Base-by-base conservation (phyloP, 2,329 filamentous ascomycete species). In the Epichloe aotearoae region DNA sequence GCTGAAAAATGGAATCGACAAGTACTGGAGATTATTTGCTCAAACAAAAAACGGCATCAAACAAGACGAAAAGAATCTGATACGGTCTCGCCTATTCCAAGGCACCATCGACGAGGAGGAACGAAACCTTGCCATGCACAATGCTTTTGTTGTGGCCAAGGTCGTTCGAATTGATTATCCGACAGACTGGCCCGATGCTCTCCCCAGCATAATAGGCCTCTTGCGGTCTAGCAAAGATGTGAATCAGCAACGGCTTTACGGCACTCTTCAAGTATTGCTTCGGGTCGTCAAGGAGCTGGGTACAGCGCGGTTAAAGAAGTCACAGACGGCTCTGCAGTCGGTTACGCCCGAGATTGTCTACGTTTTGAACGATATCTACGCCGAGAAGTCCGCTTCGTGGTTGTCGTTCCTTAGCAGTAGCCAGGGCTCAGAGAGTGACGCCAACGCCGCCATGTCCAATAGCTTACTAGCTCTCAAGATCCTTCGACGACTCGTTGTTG, bases 1-100 rank as follows among this genome's bases (percentile, higher is more conserved):
- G 64, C 76, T 98, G 50, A 97, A 97, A 66, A 96, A 97, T 66
- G 93, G 90, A 50, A 90, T 97, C 66, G 91, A 97, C 64, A 89
- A 85, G 64, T 88, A 89, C 67, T 98, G 93, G 93, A 79, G 93
- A 14, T 58, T 69, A n/a, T 62, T 88, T 76, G 63, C 69, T 36
- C 58, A 68, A 52, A 47, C 64, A 30, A 74, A 72, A 63, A 86
- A 86, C 36, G 81, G 87, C 47, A 78, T 85, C 51, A 81, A 83
- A 63, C 77, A 79, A 30, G 78, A 84, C 19, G 87, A 95, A 63
- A 96, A 93, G 66, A 71, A 76, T 10, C 64, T 77, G 38, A 93
- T 98, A 50, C 82, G 91, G 47, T 78, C 79, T 4, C 79, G 84
- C 23, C 72, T 95, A 20, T 76, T 95, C 8, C 77, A 87, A 55